Conservation (phyloP, 495 filamentous ascomycete genomes). For the Evernia prunastri region DNA sequence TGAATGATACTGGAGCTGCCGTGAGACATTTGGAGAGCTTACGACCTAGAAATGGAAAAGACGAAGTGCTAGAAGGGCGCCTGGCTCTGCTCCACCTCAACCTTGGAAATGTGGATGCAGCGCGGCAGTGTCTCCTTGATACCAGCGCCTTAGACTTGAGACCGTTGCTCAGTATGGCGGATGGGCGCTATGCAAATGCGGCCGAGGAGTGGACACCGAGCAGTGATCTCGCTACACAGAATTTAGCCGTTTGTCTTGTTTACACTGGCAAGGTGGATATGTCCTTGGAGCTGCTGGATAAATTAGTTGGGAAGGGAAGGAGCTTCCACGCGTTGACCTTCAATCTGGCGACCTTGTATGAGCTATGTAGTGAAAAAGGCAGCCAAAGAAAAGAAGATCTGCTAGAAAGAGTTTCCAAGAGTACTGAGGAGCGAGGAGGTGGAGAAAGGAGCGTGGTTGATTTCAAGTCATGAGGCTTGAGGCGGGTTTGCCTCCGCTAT, state of each 20-base stretch:
- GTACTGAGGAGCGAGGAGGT: slow-evolving; percentile 56
- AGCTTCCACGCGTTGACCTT: slow-evolving; percentile 74
- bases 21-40: slow-evolving; percentile 54
- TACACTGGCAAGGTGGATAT: slow-evolving; percentile 72
- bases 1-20: slow-evolving; percentile 79
- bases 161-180: slow-evolving; percentile 70
- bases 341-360: slow-evolving; percentile 86
- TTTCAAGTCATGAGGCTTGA: slow-evolving; percentile 62
- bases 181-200: slow-evolving; percentile 62
- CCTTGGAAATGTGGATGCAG: slow-evolving; percentile 68
- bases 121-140: slow-evolving; percentile 44
- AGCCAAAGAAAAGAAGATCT: slow-evolving; percentile 59
- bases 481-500: not conserved
- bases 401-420: slow-evolving; percentile 53
- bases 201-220: slow-evolving; percentile 55
- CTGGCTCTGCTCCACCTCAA: slow-evolving; percentile 64
- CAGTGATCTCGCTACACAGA: slow-evolving; percentile 57
- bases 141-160: slow-evolving; percentile 39
- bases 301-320: slow-evolving; percentile 50
- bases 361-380: slow-evolving; percentile 71
- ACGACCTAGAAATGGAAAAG: slow-evolving; percentile 25
- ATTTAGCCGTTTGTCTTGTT: slow-evolving; percentile 73
- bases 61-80: slow-evolving; percentile 35
- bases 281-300: slow-evolving; percentile 52
- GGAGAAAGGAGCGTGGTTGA: slow-evolving; percentile 58